Base-by-base conservation (phyloP, 192 early-diverging fungal genomes). In the Coemansia javaensis region DNA sequence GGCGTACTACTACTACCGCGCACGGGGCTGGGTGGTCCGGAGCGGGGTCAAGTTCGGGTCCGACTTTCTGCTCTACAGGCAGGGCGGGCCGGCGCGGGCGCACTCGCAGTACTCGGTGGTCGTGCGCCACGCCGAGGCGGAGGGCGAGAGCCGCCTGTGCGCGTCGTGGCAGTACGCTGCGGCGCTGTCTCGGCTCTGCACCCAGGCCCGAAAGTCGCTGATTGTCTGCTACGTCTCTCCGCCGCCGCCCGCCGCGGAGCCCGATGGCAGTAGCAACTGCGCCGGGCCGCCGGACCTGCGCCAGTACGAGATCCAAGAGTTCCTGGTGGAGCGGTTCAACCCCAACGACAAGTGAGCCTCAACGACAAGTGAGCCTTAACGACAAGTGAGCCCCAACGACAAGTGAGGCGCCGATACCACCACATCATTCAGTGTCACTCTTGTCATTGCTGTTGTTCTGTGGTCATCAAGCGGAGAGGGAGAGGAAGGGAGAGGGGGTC, bases 11-110 rank as follows among this genome's bases (percentile, higher is more conserved):
- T 80, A 90, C 61, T 95, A 87, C 56, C 75, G 88, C 7, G 81
- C 82, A 23, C 75, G 74, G 11, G 88, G 89, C 1, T 95, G 92
- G 92, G 81, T 90, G 8, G 88, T 89, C 3, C 81, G 81, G 58
- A 75, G 80, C 48, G 92, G 92, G 2, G 45, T 88, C 30, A 95
- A 95, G 59, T 95, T 88, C 63, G 90, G 88, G 6, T 66, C 84
- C 2, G 86, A 93, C 53, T 91, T 82, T 56, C 15, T 73, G 30
- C 47, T 78, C 7, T 78, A 78, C 45, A 30, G 41, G n/a, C 54
- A 52, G 10, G 61, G 62, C 15, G 56, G 72, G 1, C 76, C 76
- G 7, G 43, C 47, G 11, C 32, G 30, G 1, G 44, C 55, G 10
- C 76, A 78, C 42, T 55, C 76, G 20, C 42, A 41, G 46, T 78